Percentiles rank a stretch among this genome's conserved stretches.
These are phyloP conservation scores for Silene latifolia DNA, from an alignment of 148 eudicot species.

Conservation along the genomic window DNA sequence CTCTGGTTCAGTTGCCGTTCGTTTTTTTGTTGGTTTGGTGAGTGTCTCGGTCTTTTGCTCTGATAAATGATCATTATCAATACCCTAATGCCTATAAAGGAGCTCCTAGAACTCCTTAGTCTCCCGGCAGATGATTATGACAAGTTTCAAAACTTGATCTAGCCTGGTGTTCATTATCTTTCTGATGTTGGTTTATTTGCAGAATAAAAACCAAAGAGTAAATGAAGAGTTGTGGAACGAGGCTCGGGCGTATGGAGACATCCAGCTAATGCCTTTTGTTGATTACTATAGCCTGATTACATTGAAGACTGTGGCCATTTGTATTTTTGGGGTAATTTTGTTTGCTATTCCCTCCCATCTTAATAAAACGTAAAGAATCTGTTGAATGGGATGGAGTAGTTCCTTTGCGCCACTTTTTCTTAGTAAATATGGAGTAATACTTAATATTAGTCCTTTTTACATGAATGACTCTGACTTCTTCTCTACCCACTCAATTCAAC, in stretches of 20 bases:
- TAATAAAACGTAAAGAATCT: no score
- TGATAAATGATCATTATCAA: background rate
- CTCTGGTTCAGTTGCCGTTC: conserved; percentile 80
- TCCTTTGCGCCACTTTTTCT: no score
- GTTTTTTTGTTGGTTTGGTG: conserved; percentile 97
- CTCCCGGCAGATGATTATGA: no score
- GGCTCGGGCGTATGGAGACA: conserved; percentile 73
- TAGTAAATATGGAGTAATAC: no score
- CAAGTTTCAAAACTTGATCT: no score
- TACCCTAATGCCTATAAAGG: no score
- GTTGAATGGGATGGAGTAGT: no score
- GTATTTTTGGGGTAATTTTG: conserved; percentile 78
- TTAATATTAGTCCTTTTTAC: background rate
- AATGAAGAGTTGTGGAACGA: conserved; percentile 96
- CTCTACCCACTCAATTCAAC: conserved; percentile 36
- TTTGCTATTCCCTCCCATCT: background rate
- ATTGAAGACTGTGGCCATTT: conserved; percentile 92
- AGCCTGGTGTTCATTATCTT: no score
- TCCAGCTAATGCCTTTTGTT: conserved; percentile 92
- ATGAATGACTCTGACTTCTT: conserved; percentile 9
- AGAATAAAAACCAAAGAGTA: conserved; percentile 90
- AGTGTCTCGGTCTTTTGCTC: conserved; percentile 28
- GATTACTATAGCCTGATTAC: conserved; percentile 93
- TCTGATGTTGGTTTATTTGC: conserved; percentile 16
- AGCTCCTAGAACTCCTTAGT: no score